Evolutionary conservation across 768 basidiomycete genomes (phyloP), one percentile per base, ranked within the genome.

Genomic region (Pleurotus tuber-regium): DNA sequence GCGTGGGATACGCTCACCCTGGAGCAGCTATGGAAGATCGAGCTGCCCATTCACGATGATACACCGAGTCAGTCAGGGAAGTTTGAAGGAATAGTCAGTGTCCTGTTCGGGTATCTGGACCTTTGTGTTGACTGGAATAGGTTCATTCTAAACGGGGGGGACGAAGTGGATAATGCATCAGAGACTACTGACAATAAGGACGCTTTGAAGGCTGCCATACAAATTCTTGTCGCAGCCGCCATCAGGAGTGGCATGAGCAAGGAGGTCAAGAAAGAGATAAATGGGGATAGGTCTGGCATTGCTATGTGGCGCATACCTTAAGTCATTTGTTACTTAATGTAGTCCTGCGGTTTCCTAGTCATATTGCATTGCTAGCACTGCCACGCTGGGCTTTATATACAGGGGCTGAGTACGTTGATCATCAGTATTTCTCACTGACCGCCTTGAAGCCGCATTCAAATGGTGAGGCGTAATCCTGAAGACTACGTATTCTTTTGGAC

Each of bases 231-330:
- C 23, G 77, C 79, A 14, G 77, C 74, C 24, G 81, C 82, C 12
- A 68, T 84, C 31, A 68, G 78, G 56, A 82, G 78, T 53, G 71
- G 67, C 44, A 63, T 66, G 39, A 82, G 78, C 62, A 76, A 77
- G 57, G 75, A 77, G 55, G 82, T 78, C 14, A 76, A 70, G 65
- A 72, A 80, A 53, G 77, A 80, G 51, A 60, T 86, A 3, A 82
- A 84, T 55, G 67, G 73, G 43, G 79, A 80, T 43, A 65, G 83
- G 40, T 73, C 75, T 54, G 84, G 85, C 1, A 80, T 87, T 51
- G 84, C 78, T 2, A 80, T 86, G 75, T 85, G 83, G 81, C 66
- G 83, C 40, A 83, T 86, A 46, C 80, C 80, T 16, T 84, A 54
- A 58, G 12, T 14, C 21, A 21, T 31, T 35, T 21, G 24, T 25